phyloP scores from a whole-genome alignment of 805 yeast species.

The Sugiyamaella boreocaroliniensis region DNA sequence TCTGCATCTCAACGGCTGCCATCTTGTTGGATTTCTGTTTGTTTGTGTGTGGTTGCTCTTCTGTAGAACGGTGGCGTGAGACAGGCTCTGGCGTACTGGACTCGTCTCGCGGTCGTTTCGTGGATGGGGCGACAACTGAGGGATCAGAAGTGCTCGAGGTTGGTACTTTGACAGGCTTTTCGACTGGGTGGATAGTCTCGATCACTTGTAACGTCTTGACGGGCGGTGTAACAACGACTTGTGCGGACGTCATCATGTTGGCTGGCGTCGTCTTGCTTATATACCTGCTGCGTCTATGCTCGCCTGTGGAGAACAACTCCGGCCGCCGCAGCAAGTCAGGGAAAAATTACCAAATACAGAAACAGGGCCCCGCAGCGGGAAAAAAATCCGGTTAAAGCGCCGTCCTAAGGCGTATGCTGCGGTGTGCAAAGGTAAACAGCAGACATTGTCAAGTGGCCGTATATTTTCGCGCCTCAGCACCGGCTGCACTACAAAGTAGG shows the following conservation, averaged over 20 bases:
- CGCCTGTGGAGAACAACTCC: neutral
- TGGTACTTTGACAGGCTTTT: no score
- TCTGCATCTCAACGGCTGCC: slow-evolving; percentile 5
- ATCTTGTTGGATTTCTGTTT: neutral
- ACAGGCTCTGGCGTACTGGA: neutral
- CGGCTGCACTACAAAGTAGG: slow-evolving; percentile 1
- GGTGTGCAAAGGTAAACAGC: neutral
- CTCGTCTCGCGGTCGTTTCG: no score
- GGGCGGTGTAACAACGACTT: no score
- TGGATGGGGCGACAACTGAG: no score
- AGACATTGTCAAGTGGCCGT: neutral
- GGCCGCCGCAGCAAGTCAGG: neutral
- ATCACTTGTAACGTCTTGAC: no score
- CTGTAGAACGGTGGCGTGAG: neutral
- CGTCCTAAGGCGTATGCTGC: neutral
- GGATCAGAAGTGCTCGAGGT: no score
- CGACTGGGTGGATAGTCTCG: no score
- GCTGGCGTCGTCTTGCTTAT: no score
- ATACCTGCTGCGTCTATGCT: no score
- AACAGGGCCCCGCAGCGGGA: neutral
- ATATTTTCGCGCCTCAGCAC: neutral
- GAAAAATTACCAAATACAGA: neutral
- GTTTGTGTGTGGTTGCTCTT: neutral
- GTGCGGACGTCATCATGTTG: no score
- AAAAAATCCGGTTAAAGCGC: neutral